A percentile compares a stretch with the other conserved stretches of the same genome.
Conservation (phyloP, 1,139 yeast genomes). For the Meyerozyma guilliermondii region DNA sequence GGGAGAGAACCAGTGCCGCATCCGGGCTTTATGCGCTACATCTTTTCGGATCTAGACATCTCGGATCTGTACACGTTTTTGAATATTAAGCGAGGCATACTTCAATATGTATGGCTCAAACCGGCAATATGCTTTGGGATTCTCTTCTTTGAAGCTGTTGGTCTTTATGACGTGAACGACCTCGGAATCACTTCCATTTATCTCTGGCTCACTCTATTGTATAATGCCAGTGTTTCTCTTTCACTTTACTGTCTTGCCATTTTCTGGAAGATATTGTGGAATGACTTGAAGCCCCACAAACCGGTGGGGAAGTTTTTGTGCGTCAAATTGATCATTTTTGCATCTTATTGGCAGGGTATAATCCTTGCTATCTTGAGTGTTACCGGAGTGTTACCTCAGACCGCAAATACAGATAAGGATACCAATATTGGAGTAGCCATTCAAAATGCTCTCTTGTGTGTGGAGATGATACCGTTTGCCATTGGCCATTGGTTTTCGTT, state of each 20-base stretch:
- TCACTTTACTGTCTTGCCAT: slow-evolving; percentile 83
- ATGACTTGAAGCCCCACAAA: slow-evolving; percentile 70
- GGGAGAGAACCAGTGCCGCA: slow-evolving; percentile 73
- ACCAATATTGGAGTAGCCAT: slow-evolving; percentile 50
- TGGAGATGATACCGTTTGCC: slow-evolving; percentile 84
- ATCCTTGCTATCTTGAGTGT: slow-evolving; percentile 57
- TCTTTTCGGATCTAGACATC: slow-evolving; percentile 64
- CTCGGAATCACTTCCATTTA: slow-evolving; percentile 48
- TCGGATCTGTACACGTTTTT: slow-evolving; percentile 82
- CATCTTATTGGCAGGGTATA: slow-evolving; percentile 95
- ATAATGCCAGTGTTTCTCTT: slow-evolving; percentile 74
- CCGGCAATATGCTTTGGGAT: slow-evolving; percentile 66
- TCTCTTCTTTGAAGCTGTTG: slow-evolving; percentile 46
- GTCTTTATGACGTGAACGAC: slow-evolving; percentile 48
- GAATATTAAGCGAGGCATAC: slow-evolving; percentile 72
- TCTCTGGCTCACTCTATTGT: slow-evolving; percentile 64
- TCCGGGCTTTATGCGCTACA: slow-evolving; percentile 52
- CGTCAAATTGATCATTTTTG: slow-evolving; percentile 89
- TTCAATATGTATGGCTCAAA: slow-evolving; percentile 94
- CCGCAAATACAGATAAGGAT: slow-evolving; percentile 11
- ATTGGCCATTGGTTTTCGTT: slow-evolving; percentile 85
- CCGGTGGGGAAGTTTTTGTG: slow-evolving; percentile 93
- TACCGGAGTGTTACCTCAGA: slow-evolving; percentile 43
- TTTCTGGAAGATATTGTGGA: slow-evolving; percentile 85
- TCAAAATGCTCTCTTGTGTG: slow-evolving; percentile 76